Evolutionary conservation across 2,329 filamentous ascomycete genomes (phyloP).

Genomic region (Hymenoscyphus salicellus): DNA sequence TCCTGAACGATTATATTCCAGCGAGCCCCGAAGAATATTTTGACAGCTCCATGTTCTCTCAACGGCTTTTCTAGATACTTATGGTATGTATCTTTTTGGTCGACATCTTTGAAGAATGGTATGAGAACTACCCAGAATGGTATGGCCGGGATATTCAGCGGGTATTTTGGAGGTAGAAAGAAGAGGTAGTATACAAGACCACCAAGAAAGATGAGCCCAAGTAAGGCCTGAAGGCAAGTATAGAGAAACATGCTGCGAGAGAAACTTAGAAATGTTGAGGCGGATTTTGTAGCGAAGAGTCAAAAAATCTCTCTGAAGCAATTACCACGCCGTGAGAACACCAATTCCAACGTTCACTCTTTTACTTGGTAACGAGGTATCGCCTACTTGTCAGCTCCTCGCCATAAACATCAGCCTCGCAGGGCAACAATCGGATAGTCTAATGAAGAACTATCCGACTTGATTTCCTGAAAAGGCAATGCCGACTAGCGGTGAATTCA

Average conservation of each 20-base stretch:
- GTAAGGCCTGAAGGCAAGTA: neutral
- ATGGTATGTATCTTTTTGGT: constrained; percentile 8
- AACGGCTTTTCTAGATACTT: constrained; percentile 6
- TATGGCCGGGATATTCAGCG: constrained; percentile 8
- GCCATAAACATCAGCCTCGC: neutral
- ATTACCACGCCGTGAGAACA: neutral
- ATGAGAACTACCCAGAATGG: constrained; percentile 11
- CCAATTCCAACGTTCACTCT: neutral
- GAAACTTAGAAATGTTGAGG: neutral
- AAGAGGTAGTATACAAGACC: constrained; percentile 7
- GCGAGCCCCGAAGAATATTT: constrained; percentile 8
- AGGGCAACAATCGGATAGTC: neutral
- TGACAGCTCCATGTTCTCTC: constrained; percentile 7
- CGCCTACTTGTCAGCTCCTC: no score
- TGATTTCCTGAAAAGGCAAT: neutral
- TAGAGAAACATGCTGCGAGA: neutral
- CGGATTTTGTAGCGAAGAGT: neutral
- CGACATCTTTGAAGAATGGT: constrained; percentile 12
- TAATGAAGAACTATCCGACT: neutral
- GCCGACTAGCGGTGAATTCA: neutral
- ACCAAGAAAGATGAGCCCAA: neutral
- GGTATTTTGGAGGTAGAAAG: constrained; percentile 9
- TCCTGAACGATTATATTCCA: constrained; percentile 10
- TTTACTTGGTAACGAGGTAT: neutral
- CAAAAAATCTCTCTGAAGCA: neutral